Base-by-base conservation (phyloP, 352 stramenopile species). In the Pythium rishiriense region DNA sequence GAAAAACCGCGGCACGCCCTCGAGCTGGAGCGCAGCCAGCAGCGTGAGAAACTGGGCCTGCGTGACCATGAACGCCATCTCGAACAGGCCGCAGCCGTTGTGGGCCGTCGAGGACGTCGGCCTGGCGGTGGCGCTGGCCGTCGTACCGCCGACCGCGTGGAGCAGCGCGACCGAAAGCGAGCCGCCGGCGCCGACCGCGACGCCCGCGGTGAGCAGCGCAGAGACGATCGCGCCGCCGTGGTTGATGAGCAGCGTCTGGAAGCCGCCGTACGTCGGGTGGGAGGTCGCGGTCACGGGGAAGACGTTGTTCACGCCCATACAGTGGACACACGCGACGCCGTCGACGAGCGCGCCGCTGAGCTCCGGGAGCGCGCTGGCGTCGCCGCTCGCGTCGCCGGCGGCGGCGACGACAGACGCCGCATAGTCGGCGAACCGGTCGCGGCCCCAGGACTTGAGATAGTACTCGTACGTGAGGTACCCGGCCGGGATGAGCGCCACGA, bases 21-120 rank as follows among this genome's bases (percentile, higher is more conserved):
- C 29, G 19, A 81, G 61, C 41, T 78, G 74, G 26, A 84, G 58
- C 45, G 75, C 61, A 4, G 69, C 78, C 1, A 85, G 69, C 24
- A 83, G 45, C 8, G 78, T 83, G 37, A 83, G 66, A 52, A 87
- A 87, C 51, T 87, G 78, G 7, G 73, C 78, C 55, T 85, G 78
- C 11, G 41, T 46, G 35, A 83, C 35, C 56, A 80, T 59, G 12
- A 80, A 54, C 31, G 75, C 28, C 24, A 83, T 66, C 46, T 79
- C 78, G n/a, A 77, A 83, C 11, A 78, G 25, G 22, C 70, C 41
- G 50, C 55, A 69, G 29, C 58, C 55, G 17, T 72, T 64, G n/a
- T 58, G n/a, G 17, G 52, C 58, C 6, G 60, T 61, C 12, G 65
- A 72, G 17, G 65, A 71, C 11, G 57, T 65, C 4, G 64, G 64